phyloP scores from a whole-genome alignment of 2,329 filamentous ascomycete species.

The Geoglossum cookeanum region DNA sequence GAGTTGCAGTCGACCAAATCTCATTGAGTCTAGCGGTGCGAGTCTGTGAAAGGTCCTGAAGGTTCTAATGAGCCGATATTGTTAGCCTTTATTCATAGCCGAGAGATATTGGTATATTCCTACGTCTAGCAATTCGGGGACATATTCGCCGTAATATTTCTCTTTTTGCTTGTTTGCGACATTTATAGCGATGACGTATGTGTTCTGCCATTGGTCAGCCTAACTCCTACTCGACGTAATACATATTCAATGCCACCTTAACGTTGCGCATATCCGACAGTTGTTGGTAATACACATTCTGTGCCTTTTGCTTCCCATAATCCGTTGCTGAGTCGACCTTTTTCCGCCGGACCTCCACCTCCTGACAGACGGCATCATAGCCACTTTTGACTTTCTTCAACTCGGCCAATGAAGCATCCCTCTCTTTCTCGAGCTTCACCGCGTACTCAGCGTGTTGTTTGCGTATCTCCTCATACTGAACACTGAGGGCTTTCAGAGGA shows the following conservation, averaged over 20 bases:
- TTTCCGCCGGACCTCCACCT: constrained; percentile 85
- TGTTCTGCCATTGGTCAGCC: constrained; percentile 37
- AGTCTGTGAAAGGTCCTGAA: constrained; percentile 88
- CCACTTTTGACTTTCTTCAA: constrained; percentile 80
- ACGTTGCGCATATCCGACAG: constrained; percentile 88
- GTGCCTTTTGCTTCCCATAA: constrained; percentile 66
- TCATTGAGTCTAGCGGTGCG: constrained; percentile 66
- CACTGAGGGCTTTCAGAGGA: constrained; percentile 55
- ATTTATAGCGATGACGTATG: constrained; percentile 90
- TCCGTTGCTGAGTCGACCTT: constrained; percentile 92
- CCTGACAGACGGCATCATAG: constrained; percentile 84
- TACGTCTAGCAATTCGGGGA: constrained; percentile 84
- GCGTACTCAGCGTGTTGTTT: constrained; percentile 84
- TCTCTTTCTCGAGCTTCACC: constrained; percentile 71
- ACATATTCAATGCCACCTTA: constrained; percentile 31
- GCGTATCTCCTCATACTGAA: constrained; percentile 74
- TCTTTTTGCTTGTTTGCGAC: constrained; percentile 97
- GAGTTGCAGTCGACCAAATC: constrained; percentile 64
- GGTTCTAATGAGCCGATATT: constrained; percentile 24
- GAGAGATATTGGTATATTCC: constrained; percentile 12
- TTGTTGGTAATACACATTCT: constrained; percentile 82
- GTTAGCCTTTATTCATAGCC: background rate
- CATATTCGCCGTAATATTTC: constrained; percentile 90
- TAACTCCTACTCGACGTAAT: background rate
- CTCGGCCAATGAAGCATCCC: constrained; percentile 66